phyloP scores from a whole-genome alignment of 345 rosid genomes.

The Noccaea caerulescens region DNA sequence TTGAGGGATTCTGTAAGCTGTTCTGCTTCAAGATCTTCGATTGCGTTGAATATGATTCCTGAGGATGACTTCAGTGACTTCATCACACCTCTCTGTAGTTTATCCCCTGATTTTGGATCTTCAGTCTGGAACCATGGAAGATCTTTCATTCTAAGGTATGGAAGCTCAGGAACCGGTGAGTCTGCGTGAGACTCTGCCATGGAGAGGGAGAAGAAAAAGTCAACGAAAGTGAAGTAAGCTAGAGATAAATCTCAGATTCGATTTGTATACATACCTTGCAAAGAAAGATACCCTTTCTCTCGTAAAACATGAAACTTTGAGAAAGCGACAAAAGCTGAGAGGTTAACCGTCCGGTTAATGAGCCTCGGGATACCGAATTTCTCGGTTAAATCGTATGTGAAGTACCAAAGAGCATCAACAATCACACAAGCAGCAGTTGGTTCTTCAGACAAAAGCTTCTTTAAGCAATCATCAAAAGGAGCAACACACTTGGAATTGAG shows the following conservation, averaged over 20 bases:
- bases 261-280: constrained; percentile 41
- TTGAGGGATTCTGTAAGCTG: constrained; percentile 29
- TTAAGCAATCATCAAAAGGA: constrained; percentile 54
- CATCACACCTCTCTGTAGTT: constrained; percentile 24
- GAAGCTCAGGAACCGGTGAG: constrained; percentile 46
- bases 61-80: constrained; percentile 49
- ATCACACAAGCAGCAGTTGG: constrained; percentile 54
- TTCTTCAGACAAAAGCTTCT: constrained; percentile 41
- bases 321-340: constrained; percentile 44
- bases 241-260: neutral
- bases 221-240: neutral
- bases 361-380: constrained; percentile 53
- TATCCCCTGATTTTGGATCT: constrained; percentile 28
- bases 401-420: constrained; percentile 56
- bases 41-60: constrained; percentile 59
- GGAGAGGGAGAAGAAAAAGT: constrained; percentile 23
- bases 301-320: constrained; percentile 26
- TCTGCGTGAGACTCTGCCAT: constrained; percentile 48
- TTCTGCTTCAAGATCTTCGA: constrained; percentile 54
- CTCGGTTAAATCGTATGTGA: constrained; percentile 51
- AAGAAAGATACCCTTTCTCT: constrained; percentile 44
- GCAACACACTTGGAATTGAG: constrained; percentile 50
- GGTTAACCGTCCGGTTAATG: constrained; percentile 51
- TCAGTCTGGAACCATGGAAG: constrained; percentile 41
- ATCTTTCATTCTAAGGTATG: constrained; percentile 54